phyloP scores from a whole-genome alignment of 495 filamentous ascomycete species.

The Trichoderma reesei region DNA sequence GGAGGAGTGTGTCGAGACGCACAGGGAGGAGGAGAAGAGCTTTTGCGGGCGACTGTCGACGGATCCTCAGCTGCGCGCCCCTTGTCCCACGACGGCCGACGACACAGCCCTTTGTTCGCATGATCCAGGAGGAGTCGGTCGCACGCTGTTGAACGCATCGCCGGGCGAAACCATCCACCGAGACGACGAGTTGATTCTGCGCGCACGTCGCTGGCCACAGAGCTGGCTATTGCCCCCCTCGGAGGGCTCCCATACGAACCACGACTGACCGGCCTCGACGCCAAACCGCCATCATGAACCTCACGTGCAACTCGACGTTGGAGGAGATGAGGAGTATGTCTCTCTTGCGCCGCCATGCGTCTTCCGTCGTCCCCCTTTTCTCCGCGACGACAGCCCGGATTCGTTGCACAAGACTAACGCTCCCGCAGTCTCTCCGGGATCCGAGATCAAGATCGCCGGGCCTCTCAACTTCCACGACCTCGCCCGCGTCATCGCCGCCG shows the following conservation, averaged over 20 bases:
- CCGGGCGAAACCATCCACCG: not conserved
- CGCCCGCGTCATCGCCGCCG: constrained; percentile 42
- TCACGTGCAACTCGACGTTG: constrained; percentile 44
- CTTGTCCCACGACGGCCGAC: not conserved
- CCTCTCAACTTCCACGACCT: constrained; percentile 47
- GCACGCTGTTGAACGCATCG: too few species aligned
- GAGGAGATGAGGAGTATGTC: constrained; percentile 46
- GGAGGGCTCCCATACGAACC: not conserved
- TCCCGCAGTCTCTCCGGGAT: constrained; percentile 3
- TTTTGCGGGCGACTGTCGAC: not conserved
- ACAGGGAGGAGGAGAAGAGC: not conserved
- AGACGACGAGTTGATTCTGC: not conserved
- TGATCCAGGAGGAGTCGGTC: not conserved
- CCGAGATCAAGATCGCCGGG: constrained; percentile 34
- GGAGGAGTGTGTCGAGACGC: not conserved
- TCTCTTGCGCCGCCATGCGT: not conserved
- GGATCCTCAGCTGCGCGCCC: not conserved
- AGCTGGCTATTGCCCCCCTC: not conserved
- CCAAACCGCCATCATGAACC: constrained; percentile 19
- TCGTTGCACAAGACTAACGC: not conserved
- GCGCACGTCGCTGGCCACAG: not conserved
- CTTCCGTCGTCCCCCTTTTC: not conserved
- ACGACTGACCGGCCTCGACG: not conserved
- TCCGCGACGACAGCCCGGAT: not conserved
- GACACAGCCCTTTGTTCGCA: not conserved